Base-by-base conservation (phyloP, 441 rosid species). In the Metrosideros polymorpha region DNA sequence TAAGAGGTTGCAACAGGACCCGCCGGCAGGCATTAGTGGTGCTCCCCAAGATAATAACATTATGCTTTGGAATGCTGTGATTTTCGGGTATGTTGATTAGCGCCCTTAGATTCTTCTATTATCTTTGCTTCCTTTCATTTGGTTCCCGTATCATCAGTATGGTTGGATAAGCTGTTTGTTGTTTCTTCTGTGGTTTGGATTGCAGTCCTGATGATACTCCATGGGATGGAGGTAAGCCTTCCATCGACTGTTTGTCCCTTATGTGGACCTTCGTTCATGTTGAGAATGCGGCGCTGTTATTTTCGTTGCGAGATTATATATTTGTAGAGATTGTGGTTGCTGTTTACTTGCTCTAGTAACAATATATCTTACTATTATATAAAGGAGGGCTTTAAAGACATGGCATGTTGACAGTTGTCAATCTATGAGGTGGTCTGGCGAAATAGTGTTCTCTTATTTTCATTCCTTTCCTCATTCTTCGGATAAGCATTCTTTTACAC, bases 1-100 rank as follows among this genome's bases (percentile, higher is more conserved):
- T 91, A 94, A 93, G 92, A 92, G 96, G 93, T 89, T 94, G 91
- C 95, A 94, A 85, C 95, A 94, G 86, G 96, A 94, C 86, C 96
- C 96, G 17, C 96, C 96, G 24, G 96, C 96, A 2, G 96, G 96
- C 32, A 93, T 94, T 61, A 94, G 96, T 54, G 95, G 96, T 56
- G 95, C 96, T n/a, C 96, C 96, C 27, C 96, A 93, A 85, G 96
- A 94, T 85, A 92, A 92, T 89, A 94, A 92, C 59, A 94, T 94
- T 49, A 92, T 94, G 95, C 89, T 92, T 45, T 94, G 96, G 96
- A 94, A 94, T 88, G 96, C 96, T 0, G 96, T 94, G 85, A 94
- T 94, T 85, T 94, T 94, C 17, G 96, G 96, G 96, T 93, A 91
- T 84, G 87, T 35, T 9, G 49, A 79, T 29, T 17, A 47, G n/a